phyloP scores from a whole-genome alignment of 2,329 filamentous ascomycete genomes.

The Ploettnerulaceae sp. region DNA sequence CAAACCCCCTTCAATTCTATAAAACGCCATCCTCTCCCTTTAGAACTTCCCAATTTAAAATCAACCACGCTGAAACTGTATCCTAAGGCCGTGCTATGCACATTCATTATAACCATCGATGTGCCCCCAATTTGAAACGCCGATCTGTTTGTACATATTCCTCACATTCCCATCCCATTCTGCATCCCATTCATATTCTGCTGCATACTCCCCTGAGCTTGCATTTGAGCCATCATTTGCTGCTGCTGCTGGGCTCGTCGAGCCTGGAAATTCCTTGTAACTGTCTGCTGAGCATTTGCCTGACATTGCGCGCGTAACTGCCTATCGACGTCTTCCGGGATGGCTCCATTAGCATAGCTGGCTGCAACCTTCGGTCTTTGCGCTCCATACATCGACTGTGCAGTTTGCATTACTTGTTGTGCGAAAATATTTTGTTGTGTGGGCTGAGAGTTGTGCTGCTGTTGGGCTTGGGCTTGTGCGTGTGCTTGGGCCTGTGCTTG shows the following conservation, averaged over 20 bases:
- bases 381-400: conserved; percentile 3
- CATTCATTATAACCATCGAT: background rate
- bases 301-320: conserved; percentile 16
- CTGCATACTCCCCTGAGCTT: conserved; percentile 22
- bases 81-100: background rate
- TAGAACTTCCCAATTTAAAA: background rate
- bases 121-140: conserved; percentile 5
- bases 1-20: no score
- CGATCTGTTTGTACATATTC: conserved; percentile 1
- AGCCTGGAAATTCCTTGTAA: background rate
- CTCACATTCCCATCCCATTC: conserved; percentile 30
- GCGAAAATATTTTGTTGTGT: background rate
- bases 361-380: conserved; percentile 10
- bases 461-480: conserved; percentile 33
- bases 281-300: conserved; percentile 11
- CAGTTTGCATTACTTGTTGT: conserved; percentile 18
- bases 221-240: conserved; percentile 21
- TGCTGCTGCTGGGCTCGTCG: conserved; percentile 14
- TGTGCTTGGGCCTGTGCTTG: conserved; percentile 33
- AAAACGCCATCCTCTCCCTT: conserved; percentile 3
- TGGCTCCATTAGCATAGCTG: conserved; percentile 11
- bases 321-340: conserved; percentile 19
- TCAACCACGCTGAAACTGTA: background rate
- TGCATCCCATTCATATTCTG: conserved; percentile 28
- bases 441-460: conserved; percentile 19